Percentiles rank a stretch among this genome's conserved stretches.
Conservation (phyloP, 352 stramenopile genomes). For the Saprolegnia parasitica region DNA sequence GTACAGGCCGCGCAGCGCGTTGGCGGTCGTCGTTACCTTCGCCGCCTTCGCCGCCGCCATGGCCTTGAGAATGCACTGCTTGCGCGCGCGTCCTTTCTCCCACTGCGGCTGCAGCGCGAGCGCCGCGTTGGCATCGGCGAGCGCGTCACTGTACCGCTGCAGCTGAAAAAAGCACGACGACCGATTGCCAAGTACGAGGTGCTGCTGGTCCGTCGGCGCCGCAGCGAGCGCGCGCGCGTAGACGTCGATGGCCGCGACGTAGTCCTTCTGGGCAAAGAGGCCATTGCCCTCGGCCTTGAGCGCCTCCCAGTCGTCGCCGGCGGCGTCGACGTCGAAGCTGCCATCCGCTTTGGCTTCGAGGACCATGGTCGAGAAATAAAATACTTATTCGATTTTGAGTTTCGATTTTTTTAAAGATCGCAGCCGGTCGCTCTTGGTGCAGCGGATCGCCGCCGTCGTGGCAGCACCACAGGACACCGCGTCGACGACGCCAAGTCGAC, state of each 20-base stretch:
- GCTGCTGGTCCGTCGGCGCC: not conserved
- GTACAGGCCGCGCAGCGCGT: slow-evolving; percentile 36
- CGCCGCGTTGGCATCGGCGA: slow-evolving; percentile 3
- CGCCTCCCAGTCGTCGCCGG: slow-evolving; percentile 2
- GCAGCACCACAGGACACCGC: no score
- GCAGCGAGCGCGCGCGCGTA: slow-evolving; percentile 1
- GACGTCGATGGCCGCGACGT: not conserved
- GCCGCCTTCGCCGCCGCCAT: not conserved
- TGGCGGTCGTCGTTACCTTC: not conserved
- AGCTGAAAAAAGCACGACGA: slow-evolving; percentile 19
- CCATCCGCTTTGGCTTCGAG: not conserved
- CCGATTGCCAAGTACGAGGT: slow-evolving; percentile 18
- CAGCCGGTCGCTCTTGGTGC: no score
- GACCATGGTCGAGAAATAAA: not conserved
- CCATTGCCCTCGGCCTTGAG: slow-evolving; percentile 21
- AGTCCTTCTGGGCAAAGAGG: slow-evolving; percentile 16
- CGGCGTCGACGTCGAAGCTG: not conserved
- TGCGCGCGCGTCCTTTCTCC: slow-evolving; percentile 12
- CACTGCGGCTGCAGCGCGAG: not conserved
- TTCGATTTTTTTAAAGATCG: not conserved
- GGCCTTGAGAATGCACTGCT: slow-evolving; percentile 23
- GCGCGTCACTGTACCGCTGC: slow-evolving; percentile 1
- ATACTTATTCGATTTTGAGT: not conserved
- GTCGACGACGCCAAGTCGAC: no score
- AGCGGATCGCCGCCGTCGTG: no score